phyloP scores from a whole-genome alignment of 257 asterid species.

The Solanum gracilifrons region DNA sequence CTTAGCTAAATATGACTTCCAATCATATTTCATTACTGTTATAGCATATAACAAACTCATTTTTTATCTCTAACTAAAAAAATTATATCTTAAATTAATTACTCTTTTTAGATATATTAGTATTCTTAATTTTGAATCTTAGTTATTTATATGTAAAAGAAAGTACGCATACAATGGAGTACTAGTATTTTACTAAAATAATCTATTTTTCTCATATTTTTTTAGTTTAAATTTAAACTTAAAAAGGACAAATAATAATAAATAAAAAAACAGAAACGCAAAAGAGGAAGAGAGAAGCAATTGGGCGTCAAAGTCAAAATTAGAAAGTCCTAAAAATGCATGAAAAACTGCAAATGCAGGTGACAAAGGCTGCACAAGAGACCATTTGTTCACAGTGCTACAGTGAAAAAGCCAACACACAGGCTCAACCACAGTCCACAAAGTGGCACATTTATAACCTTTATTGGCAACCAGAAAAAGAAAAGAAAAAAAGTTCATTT shows the following conservation, averaged over 20 bases:
- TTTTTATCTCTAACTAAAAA: neutral
- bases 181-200: neutral
- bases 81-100: neutral
- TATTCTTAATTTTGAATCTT: neutral
- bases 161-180: neutral
- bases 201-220: neutral
- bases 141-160: neutral
- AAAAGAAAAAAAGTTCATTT: neutral
- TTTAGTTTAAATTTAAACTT: neutral
- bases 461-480: neutral
- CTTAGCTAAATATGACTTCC: neutral
- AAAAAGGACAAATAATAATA: neutral
- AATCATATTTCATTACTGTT: neutral
- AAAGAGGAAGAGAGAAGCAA: neutral
- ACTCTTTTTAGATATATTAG: neutral
- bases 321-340: neutral
- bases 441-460: neutral
- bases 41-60: neutral
- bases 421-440: neutral
- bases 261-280: neutral
- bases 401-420: neutral
- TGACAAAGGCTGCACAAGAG: neutral
- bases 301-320: neutral
- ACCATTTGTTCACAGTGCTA: neutral
- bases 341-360: neutral